Percentiles rank a stretch among this genome's conserved stretches.
phyloP scores from a whole-genome alignment of 768 basidiomycete species.

The Aureoboletus auriporus region DNA sequence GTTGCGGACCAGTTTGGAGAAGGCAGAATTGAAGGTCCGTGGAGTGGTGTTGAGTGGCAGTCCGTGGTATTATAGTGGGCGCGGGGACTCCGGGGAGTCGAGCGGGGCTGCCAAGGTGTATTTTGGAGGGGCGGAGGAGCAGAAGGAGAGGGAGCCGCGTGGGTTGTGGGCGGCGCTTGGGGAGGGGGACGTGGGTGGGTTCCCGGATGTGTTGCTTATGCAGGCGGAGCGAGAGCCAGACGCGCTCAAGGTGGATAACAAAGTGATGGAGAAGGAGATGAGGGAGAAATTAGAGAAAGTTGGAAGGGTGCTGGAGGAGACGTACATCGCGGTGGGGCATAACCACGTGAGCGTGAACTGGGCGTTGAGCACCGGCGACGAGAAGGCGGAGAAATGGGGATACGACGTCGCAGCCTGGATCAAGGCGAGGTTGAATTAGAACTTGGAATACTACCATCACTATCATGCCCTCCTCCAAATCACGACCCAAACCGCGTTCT shows the following conservation, averaged over 20 bases:
- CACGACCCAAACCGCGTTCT: slow-evolving; percentile 40
- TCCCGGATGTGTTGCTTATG: slow-evolving; percentile 48
- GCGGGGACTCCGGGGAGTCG: slow-evolving; percentile 15
- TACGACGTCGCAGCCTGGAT: slow-evolving; percentile 40
- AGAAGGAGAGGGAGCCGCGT: slow-evolving; percentile 39
- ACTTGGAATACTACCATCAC: slow-evolving; percentile 8
- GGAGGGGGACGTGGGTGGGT: slow-evolving; percentile 28
- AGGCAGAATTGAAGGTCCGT: slow-evolving; percentile 28
- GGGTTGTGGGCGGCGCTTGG: slow-evolving; percentile 38
- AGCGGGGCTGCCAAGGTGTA: slow-evolving; percentile 25
- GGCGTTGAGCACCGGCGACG: slow-evolving; percentile 49
- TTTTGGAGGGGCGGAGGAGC: slow-evolving; percentile 37
- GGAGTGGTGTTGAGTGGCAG: slow-evolving; percentile 47
- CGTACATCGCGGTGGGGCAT: slow-evolving; percentile 45
- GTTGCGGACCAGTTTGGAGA: slow-evolving; percentile 33
- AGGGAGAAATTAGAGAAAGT: slow-evolving; percentile 30
- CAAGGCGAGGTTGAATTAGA: slow-evolving; percentile 15
- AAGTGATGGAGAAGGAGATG: slow-evolving; percentile 39
- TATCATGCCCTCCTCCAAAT: slow-evolving; percentile 10
- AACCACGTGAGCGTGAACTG: slow-evolving; percentile 60
- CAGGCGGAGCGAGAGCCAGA: slow-evolving; percentile 53
- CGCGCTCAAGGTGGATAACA: slow-evolving; percentile 34
- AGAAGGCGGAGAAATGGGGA: slow-evolving; percentile 61
- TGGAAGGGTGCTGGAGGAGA: slow-evolving; percentile 18
- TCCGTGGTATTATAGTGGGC: slow-evolving; percentile 36